Evolutionary conservation across 495 filamentous ascomycete genomes (phyloP).

Genomic region (Neurospora tetraspora): DNA sequence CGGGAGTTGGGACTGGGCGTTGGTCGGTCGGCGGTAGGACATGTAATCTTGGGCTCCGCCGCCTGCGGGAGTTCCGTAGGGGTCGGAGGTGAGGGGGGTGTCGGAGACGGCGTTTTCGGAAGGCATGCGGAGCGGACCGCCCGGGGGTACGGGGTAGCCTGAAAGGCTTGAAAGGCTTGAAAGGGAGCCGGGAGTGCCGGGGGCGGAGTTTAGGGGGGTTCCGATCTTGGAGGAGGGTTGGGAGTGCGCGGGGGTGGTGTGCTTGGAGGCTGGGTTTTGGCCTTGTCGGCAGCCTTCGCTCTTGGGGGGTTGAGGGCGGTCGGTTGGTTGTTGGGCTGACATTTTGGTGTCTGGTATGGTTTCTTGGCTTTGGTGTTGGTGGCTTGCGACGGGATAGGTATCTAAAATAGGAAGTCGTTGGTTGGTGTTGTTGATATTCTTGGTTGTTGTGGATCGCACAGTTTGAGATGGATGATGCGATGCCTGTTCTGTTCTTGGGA

Average conservation of each 20-base stretch:
- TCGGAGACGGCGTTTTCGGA: slow-evolving; percentile 35
- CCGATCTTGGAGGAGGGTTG: slow-evolving; percentile 22
- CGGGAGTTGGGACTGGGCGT: not conserved
- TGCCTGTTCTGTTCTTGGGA: not conserved
- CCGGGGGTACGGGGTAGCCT: not conserved
- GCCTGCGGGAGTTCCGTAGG: not conserved
- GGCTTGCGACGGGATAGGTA: not conserved
- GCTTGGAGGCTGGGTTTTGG: not conserved
- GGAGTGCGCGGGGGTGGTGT: slow-evolving; percentile 38
- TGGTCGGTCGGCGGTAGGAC: slow-evolving; percentile 10
- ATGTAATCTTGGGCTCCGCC: slow-evolving; percentile 15
- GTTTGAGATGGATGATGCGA: not conserved
- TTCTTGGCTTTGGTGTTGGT: not conserved
- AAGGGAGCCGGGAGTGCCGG: not conserved
- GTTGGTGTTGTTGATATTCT: not conserved
- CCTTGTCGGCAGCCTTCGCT: slow-evolving; percentile 31
- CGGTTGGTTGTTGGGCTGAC: slow-evolving; percentile 24
- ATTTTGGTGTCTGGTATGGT: not conserved
- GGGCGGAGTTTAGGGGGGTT: not conserved
- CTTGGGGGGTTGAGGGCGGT: slow-evolving; percentile 41
- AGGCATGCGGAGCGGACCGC: slow-evolving; percentile 6
- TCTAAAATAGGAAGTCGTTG: not conserved
- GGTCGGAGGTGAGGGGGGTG: slow-evolving; percentile 8
- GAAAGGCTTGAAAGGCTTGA: not conserved
- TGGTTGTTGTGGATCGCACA: not conserved